Evolutionary conservation across 2,329 filamentous ascomycete species (phyloP).

Genomic region (Diaporthe ampelina): DNA sequence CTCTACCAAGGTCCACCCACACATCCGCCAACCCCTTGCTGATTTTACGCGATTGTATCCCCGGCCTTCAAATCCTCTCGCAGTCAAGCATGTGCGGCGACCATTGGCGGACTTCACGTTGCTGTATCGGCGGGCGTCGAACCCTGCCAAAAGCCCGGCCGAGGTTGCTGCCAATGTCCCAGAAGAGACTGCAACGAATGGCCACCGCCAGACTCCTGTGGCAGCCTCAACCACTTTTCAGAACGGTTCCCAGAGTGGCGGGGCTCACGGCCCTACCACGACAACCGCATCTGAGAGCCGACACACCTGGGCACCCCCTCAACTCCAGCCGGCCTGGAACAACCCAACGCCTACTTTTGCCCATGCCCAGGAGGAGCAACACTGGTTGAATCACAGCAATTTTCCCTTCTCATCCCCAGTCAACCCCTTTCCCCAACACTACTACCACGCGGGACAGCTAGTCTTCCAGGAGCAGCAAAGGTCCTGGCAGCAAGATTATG

Average conservation of each 20-base stretch:
- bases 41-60: not conserved
- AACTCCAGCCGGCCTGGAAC: slow-evolving; percentile 8
- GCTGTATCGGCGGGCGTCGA: not conserved
- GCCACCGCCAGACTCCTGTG: not conserved
- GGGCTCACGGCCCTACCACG: not conserved
- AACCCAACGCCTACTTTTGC: too few relatives aligned
- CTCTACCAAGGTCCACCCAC: slow-evolving; percentile 3
- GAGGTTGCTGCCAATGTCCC: slow-evolving; percentile 19
- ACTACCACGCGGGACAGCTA: not conserved
- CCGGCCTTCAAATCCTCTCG: not conserved
- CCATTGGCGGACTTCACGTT: not conserved
- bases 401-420: not conserved
- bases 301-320: not conserved
- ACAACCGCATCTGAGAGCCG: not conserved
- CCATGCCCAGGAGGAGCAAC: not conserved
- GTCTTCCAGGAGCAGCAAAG: not conserved
- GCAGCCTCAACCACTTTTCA: not conserved
- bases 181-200: too few relatives aligned
- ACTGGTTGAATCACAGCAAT: slow-evolving; percentile 8
- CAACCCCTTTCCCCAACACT: not conserved
- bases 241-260: not conserved
- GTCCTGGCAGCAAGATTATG: not conserved
- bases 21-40: not conserved
- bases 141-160: slow-evolving; percentile 20
- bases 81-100: not conserved